Conservation (phyloP, 768 basidiomycete genomes). For the Termitomyces sp. region DNA sequence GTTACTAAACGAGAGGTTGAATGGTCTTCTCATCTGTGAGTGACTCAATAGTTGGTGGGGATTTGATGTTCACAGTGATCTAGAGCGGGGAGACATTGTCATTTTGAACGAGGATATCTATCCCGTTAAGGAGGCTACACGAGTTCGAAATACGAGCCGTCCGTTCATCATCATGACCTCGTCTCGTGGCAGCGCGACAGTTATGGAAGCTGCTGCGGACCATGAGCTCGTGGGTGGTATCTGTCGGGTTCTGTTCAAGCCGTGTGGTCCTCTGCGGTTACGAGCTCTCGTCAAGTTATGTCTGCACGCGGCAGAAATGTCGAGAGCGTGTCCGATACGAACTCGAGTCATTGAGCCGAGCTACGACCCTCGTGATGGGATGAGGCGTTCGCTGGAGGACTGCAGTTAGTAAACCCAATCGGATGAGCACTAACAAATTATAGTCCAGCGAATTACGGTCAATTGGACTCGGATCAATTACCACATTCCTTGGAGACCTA, state of each 20-base stretch:
- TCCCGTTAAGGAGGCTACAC: constrained; percentile 51
- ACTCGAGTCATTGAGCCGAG: no score
- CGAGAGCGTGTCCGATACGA: no score
- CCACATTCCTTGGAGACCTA: no score
- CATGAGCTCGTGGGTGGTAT: constrained; percentile 82
- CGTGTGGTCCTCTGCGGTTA: constrained; percentile 76
- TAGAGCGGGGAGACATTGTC: constrained; percentile 61
- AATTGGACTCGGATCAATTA: no score
- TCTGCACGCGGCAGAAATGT: constrained; percentile 31
- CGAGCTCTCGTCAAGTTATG: constrained; percentile 60
- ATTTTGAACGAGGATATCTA: constrained; percentile 76
- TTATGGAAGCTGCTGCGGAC: constrained; percentile 60
- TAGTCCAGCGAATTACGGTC: no score
- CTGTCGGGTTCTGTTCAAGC: constrained; percentile 87
- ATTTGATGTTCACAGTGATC: constrained; percentile 39
- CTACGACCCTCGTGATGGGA: no score
- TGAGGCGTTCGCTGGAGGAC: no score
- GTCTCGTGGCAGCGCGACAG: constrained; percentile 55
- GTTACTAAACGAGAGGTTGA: no score
- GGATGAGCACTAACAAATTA: no score
- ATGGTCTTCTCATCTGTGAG: no score
- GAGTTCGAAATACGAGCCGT: constrained; percentile 47
- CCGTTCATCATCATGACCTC: constrained; percentile 34
- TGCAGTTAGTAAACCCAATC: no score
- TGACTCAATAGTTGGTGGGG: constrained; percentile 74